phyloP scores from a whole-genome alignment of 345 rosid genomes.

The Luvunga scandens region DNA sequence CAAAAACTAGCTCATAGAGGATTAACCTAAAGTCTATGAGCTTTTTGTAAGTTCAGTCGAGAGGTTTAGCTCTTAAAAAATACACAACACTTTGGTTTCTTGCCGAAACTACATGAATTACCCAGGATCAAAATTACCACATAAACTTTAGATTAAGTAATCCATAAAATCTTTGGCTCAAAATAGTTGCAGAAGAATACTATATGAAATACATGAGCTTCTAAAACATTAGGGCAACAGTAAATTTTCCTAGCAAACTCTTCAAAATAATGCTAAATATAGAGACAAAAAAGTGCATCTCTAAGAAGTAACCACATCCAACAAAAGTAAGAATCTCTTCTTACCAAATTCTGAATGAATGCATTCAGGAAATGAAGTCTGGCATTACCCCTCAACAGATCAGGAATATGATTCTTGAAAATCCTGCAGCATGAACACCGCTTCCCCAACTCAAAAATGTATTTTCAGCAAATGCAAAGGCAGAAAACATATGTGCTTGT shows the following conservation, averaged over 20 bases:
- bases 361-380: slow-evolving; percentile 47
- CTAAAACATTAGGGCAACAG: neutral
- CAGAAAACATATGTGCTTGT: neutral
- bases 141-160: neutral
- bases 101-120: neutral
- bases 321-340: slow-evolving; percentile 13
- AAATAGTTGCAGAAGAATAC: neutral
- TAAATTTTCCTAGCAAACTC: neutral
- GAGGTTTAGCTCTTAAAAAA: neutral
- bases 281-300: neutral
- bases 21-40: neutral
- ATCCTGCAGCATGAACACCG: slow-evolving; percentile 48
- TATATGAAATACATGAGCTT: neutral
- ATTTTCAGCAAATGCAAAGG: neutral
- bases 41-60: neutral
- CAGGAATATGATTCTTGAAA: slow-evolving; percentile 69
- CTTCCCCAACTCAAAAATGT: neutral
- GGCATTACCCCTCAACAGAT: slow-evolving; percentile 47
- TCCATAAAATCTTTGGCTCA: neutral
- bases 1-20: neutral
- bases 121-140: neutral
- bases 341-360: slow-evolving; percentile 65
- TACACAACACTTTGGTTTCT: neutral
- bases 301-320: neutral
- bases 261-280: neutral